Evolutionary conservation across 129 eudicot species (phyloP).

Genomic region (Kitagawia praeruptora): DNA sequence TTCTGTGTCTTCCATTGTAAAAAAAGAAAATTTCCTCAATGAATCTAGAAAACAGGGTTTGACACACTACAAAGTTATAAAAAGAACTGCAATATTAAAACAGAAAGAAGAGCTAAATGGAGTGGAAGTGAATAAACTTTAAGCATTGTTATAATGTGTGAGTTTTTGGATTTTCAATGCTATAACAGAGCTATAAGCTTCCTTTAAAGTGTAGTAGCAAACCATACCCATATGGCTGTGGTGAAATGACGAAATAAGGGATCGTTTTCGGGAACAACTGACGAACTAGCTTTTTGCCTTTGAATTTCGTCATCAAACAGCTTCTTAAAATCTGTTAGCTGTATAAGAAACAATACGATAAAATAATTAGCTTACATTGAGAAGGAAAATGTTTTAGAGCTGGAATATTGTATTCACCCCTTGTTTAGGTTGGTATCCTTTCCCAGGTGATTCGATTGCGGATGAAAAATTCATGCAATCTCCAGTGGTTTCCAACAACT

Average conservation of each 20-base stretch:
- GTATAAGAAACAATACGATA: slow-evolving; percentile 19
- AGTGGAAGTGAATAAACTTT: not conserved
- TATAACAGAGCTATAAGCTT: slow-evolving; percentile 2
- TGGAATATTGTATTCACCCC: slow-evolving; percentile 34
- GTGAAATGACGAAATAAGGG: slow-evolving; percentile 61
- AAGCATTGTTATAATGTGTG: not conserved
- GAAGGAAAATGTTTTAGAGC: not conserved
- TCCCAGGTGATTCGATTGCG: slow-evolving; percentile 29
- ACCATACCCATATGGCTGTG: slow-evolving; percentile 82
- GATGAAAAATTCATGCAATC: slow-evolving; percentile 31
- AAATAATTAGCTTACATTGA: not conserved
- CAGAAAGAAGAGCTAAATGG: not conserved
- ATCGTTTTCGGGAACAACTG: slow-evolving; percentile 43
- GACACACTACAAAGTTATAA: not conserved
- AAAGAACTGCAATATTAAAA: not conserved
- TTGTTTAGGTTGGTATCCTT: slow-evolving; percentile 39
- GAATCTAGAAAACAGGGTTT: not conserved
- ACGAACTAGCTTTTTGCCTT: slow-evolving; percentile 33
- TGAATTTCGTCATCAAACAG: slow-evolving; percentile 50
- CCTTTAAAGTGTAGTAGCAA: not conserved
- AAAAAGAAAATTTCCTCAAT: not conserved
- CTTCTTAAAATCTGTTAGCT: slow-evolving; percentile 72
- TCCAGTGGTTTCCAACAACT: slow-evolving; percentile 30
- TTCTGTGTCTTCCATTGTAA: not conserved
- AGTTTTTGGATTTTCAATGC: too few relatives aligned